Evolutionary conservation across 148 eudicot genomes (phyloP).

Genomic region (Linanthus parryae): DNA sequence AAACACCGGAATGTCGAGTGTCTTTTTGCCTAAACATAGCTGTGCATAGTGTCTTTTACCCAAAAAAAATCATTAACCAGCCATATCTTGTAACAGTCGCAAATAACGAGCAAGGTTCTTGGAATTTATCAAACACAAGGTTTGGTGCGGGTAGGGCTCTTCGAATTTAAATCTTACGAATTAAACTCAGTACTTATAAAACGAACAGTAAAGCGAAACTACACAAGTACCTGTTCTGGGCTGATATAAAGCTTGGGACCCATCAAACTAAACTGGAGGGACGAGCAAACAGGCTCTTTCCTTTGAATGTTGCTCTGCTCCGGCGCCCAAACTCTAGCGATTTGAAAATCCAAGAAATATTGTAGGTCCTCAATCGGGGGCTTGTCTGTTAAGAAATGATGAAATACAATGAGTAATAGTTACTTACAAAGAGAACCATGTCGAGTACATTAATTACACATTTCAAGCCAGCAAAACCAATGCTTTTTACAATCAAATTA

Average conservation of each 20-base stretch:
- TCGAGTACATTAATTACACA: neutral
- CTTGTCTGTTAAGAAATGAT: conserved; percentile 53
- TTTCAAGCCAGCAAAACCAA: neutral
- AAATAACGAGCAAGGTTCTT: too few species aligned
- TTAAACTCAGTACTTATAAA: too few species aligned
- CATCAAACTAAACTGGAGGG: conserved; percentile 96
- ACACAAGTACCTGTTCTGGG: conserved; percentile 73
- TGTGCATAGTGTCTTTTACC: too few species aligned
- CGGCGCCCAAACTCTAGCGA: conserved; percentile 91
- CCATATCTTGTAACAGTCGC: too few species aligned
- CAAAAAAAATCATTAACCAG: too few species aligned
- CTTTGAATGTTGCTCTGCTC: conserved; percentile 74
- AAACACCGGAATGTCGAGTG: too few species aligned
- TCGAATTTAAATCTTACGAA: too few species aligned
- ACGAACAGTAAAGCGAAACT: too few species aligned
- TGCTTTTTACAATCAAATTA: neutral
- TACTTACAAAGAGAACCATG: neutral
- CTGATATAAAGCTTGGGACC: conserved; percentile 95
- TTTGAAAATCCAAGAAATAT: conserved; percentile 93
- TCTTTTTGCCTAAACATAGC: too few species aligned
- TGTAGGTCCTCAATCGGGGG: conserved; percentile 99
- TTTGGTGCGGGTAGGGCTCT: too few species aligned
- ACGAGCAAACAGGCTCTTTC: conserved; percentile 88
- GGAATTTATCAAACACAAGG: too few species aligned
- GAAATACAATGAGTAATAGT: neutral